Evolutionary conservation across 257 asterid genomes (phyloP).

Genomic region (Ehretia macrophylla): DNA sequence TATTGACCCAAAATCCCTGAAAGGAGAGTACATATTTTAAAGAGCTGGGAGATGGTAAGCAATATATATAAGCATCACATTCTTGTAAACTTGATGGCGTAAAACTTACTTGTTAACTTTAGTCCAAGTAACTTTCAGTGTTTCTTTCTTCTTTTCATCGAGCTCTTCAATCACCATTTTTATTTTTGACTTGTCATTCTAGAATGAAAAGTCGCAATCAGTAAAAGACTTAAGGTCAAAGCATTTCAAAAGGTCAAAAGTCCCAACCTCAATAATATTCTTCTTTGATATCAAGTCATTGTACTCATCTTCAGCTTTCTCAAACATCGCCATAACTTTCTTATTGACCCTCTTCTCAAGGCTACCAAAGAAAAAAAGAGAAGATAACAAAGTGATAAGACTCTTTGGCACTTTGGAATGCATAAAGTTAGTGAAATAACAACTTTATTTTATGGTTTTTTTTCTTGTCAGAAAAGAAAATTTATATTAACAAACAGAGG

Average conservation of each 20-base stretch:
- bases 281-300: constrained; percentile 84
- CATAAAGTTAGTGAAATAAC: not conserved
- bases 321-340: constrained; percentile 98
- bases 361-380: constrained; percentile 36
- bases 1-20: constrained; percentile 97
- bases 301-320: constrained; percentile 98
- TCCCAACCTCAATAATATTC: constrained; percentile 87
- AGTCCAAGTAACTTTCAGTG: constrained; percentile 90
- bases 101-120: constrained; percentile 80
- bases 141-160: constrained; percentile 95
- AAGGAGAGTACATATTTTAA: constrained; percentile 10
- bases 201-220: constrained; percentile 17
- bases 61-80: not conserved
- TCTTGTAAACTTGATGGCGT: not conserved
- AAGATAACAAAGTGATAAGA: constrained; percentile 9
- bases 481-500: too few relatives aligned
- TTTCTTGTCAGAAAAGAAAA: too few relatives aligned
- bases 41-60: not conserved
- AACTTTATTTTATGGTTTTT: too few relatives aligned
- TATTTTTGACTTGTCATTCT: constrained; percentile 96
- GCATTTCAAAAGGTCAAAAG: constrained; percentile 8
- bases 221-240: not conserved
- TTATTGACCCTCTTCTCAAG: constrained; percentile 98
- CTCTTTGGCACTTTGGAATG: not conserved
- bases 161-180: constrained; percentile 95